Conservation (phyloP, 208 protist genomes). For the Balamuthia mandrillaris region DNA sequence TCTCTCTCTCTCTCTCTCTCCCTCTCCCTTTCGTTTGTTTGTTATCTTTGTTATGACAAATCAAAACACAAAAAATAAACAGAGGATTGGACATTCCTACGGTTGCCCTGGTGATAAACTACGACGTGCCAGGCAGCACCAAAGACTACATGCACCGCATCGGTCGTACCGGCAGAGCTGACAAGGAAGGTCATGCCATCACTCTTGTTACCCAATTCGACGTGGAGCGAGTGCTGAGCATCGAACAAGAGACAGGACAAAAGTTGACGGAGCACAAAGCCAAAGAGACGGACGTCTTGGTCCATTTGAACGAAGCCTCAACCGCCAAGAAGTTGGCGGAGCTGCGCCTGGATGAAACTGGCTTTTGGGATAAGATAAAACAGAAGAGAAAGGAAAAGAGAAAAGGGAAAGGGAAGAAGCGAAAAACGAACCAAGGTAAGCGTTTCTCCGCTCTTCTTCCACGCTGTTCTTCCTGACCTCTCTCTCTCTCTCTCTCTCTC, state of each 20-base stretch:
- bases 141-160: constrained; percentile 62
- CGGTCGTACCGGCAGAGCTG: constrained; percentile 86
- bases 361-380: too few species aligned
- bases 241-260: constrained; percentile 51
- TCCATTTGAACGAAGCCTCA: constrained; percentile 48
- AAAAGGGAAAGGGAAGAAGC: too few species aligned
- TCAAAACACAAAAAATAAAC: too few species aligned
- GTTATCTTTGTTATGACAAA: not conserved
- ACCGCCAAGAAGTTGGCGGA: constrained; percentile 52
- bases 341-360: constrained; percentile 8
- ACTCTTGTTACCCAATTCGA: constrained; percentile 96
- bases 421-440: too few species aligned
- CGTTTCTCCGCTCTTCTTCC: too few species aligned
- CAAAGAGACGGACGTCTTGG: constrained; percentile 44
- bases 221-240: constrained; percentile 56
- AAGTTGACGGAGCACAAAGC: constrained; percentile 45
- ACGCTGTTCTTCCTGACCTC: too few species aligned
- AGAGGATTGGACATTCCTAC: constrained; percentile 73
- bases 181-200: constrained; percentile 77
- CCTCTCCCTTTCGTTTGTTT: not conserved
- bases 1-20: too few species aligned
- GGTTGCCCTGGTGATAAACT: constrained; percentile 72
- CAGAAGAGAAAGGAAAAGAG: too few species aligned
- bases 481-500: too few species aligned
- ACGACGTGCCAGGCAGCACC: constrained; percentile 59